Percentiles rank a stretch among this genome's conserved stretches.
These are phyloP conservation scores for Solanum boliviense DNA, from an alignment of 257 asterid genomes.

Conservation along the genomic window DNA sequence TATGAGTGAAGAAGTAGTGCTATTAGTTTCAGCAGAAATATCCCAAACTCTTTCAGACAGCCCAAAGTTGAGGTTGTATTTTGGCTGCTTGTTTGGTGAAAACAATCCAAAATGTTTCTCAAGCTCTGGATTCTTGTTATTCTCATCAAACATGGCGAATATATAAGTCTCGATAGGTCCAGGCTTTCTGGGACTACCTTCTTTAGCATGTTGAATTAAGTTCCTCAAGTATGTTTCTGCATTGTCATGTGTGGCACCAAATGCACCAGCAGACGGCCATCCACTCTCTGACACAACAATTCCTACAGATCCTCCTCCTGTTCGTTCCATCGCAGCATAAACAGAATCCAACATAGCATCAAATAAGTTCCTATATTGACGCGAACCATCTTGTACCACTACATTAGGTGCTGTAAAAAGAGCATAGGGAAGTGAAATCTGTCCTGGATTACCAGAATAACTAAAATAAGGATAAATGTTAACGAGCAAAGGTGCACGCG, in stretches of 20 bases:
- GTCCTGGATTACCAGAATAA: neutral
- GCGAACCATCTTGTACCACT: neutral
- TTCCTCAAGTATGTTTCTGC: neutral
- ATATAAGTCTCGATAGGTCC: neutral
- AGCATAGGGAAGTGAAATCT: neutral
- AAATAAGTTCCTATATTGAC: neutral
- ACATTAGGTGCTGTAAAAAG: neutral
- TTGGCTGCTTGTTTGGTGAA: slow-evolving; percentile 8
- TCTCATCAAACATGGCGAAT: neutral
- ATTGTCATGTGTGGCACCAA: neutral
- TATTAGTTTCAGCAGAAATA: neutral
- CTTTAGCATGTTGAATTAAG: neutral
- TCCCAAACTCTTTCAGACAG: neutral
- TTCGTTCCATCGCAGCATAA: slow-evolving; percentile 23
- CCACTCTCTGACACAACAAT: slow-evolving; percentile 28
- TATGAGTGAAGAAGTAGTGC: neutral
- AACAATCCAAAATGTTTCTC: neutral
- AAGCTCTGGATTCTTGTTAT: neutral
- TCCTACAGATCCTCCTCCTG: slow-evolving; percentile 11
- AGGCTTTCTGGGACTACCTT: neutral
- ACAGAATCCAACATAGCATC: slow-evolving; percentile 12
- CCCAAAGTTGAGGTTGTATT: slow-evolving; percentile 9
- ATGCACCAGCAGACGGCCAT: neutral
- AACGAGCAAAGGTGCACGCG: slow-evolving; percentile 14
- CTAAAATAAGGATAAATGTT: slow-evolving; percentile 11